Evolutionary conservation across 1,284 basidiomycete genomes (phyloP).

Genomic region (Mrakiaceae sp.): DNA sequence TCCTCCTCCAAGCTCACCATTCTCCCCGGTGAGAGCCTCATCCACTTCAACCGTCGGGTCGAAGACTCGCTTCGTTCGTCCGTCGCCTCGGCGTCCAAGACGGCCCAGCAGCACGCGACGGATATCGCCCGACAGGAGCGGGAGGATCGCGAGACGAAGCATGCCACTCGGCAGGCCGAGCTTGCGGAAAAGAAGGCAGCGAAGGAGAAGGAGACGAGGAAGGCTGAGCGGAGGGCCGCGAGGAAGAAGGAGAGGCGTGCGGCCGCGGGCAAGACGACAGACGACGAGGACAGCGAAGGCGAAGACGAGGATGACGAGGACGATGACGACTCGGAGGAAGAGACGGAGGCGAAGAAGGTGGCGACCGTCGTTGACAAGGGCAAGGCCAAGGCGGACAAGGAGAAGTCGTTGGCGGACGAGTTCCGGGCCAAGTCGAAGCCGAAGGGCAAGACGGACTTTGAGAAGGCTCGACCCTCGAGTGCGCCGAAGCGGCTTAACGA

Average conservation of each 20-base stretch:
- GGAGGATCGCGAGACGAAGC: conserved; percentile 13
- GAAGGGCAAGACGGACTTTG: neutral
- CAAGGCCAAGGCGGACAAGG: neutral
- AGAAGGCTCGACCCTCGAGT: neutral
- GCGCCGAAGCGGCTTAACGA: conserved; percentile 17
- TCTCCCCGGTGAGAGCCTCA: conserved; percentile 9
- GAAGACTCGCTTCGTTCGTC: conserved; percentile 16
- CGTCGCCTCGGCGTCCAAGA: conserved; percentile 8
- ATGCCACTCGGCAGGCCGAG: neutral
- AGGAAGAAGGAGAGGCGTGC: neutral
- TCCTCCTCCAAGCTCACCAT: conserved; percentile 13
- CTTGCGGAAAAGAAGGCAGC: neutral
- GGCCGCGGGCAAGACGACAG: too few species aligned
- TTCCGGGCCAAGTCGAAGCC: neutral
- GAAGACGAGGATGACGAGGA: neutral
- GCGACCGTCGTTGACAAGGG: too few species aligned
- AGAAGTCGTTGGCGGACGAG: neutral
- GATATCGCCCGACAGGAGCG: conserved; percentile 5
- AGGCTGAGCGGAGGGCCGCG: neutral
- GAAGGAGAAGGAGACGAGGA: neutral
- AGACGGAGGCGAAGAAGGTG: neutral
- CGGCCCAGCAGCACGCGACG: conserved; percentile 1
- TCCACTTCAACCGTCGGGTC: conserved; percentile 16
- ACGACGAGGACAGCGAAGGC: neutral
- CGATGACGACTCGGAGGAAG: neutral